These are phyloP conservation scores for Aureobasidium sp. DNA, from an alignment of 2,329 filamentous ascomycete species.

Conservation along the genomic window DNA sequence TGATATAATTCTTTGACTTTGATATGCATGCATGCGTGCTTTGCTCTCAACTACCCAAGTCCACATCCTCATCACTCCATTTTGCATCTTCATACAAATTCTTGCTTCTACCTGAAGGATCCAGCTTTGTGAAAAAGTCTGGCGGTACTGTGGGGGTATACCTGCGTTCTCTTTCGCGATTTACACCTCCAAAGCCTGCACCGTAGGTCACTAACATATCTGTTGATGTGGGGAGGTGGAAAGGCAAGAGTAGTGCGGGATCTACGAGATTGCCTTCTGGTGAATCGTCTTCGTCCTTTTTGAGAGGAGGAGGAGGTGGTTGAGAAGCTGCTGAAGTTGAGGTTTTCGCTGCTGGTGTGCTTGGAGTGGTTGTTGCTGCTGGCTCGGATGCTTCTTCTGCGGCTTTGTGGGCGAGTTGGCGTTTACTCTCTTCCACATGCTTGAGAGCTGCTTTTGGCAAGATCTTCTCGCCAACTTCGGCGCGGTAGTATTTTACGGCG, in stretches of 20 bases:
- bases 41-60: not conserved
- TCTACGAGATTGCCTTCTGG: slow-evolving; percentile 75
- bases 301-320: not conserved
- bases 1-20: no score
- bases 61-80: slow-evolving; percentile 25
- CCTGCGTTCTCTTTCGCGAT: slow-evolving; percentile 84
- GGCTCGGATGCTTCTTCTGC: slow-evolving; percentile 11
- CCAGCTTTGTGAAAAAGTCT: slow-evolving; percentile 85
- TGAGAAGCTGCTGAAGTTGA: not conserved
- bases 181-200: slow-evolving; percentile 86
- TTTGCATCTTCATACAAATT: slow-evolving; percentile 29
- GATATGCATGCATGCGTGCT: not conserved
- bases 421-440: slow-evolving; percentile 74
- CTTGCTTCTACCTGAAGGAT: slow-evolving; percentile 41
- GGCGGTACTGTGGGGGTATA: slow-evolving; percentile 94
- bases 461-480: slow-evolving; percentile 91
- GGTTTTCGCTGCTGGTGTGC: not conserved
- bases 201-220: slow-evolving; percentile 97
- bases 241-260: slow-evolving; percentile 86
- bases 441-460: slow-evolving; percentile 83
- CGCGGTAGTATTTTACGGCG: slow-evolving; percentile 83
- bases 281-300: slow-evolving; percentile 56
- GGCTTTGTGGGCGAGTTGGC: slow-evolving; percentile 51
- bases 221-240: slow-evolving; percentile 88
- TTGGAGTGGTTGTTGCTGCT: not conserved